Base-by-base conservation (phyloP, 2,329 filamentous ascomycete species). In the Ceratocystis harringtonii region DNA sequence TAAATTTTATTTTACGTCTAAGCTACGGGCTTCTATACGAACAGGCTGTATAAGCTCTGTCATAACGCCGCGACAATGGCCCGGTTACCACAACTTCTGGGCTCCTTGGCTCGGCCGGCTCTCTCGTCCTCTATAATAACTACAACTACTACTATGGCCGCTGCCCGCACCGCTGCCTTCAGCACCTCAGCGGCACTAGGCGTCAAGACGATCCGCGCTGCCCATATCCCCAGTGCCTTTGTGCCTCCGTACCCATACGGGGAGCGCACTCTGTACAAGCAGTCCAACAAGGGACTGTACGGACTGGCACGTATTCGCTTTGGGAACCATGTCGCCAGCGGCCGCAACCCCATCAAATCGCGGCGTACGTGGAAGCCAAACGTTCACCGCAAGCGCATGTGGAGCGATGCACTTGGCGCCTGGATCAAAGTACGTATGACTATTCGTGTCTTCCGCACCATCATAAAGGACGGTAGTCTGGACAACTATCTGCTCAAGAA, bases 401-500 rank as follows among this genome's bases (percentile, higher is more conserved):
- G 81, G 77, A 84, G 83, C 28, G 78, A 81, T 7, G 77, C 82
- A 0, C 76, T 94, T 66, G 78, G 80, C 68, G 80, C 80, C 68
- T 81, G 79, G 71, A 78, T 94, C 65, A 84, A 85, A 73, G 80
- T 88, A 48, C 81, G 85, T 68, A 78, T 92, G 66, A 89, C 86
- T 5, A 80, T 87, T 50, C 81, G 83, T 66, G 88, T 90, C 30
- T 79, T 88, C 70, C 80, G 84, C 72, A 86, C 85, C 44, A 89
- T 97, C 72, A 85, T 90, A 73, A 92, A 91, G 73, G 61, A 63
- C 25, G 92, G 92, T 67, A 91, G 94, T 6, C 80, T 99, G 69
- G 94, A 99, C 75, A 85, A 91, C 72, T 99, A 99, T 77, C 79
- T 99, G 58, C 79, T 96, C 52, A 91, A 90, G 70, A 82, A 85